Conservation (phyloP, 805 yeast species). For the Myxozyma neotropica region DNA sequence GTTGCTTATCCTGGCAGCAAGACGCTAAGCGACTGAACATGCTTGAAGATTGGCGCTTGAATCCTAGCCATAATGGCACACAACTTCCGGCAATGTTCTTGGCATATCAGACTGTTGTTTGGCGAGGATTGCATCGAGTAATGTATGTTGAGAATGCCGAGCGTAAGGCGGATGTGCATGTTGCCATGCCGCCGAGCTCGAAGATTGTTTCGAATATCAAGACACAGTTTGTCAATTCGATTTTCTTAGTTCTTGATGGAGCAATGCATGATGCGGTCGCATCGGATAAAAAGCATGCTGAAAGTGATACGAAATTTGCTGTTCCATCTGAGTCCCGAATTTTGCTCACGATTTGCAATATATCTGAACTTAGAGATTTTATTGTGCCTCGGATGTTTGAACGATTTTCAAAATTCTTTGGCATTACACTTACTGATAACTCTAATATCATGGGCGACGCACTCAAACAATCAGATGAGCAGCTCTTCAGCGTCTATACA, state of each 20-base stretch:
- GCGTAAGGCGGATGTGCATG: slow-evolving; percentile 24
- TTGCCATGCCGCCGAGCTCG: slow-evolving; percentile 44
- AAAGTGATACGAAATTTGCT: slow-evolving; percentile 17
- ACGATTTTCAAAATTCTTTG: slow-evolving; percentile 55
- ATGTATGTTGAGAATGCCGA: slow-evolving; percentile 32
- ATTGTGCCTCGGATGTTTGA: slow-evolving; percentile 55
- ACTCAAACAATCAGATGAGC: slow-evolving; percentile 53
- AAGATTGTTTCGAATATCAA: slow-evolving; percentile 41
- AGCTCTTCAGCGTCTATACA: slow-evolving; percentile 57
- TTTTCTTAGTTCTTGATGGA: slow-evolving; percentile 42
- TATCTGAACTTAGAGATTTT: slow-evolving; percentile 50
- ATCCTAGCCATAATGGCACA: slow-evolving; percentile 41
- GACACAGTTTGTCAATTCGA: slow-evolving; percentile 44
- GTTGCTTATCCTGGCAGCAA: slow-evolving; percentile 55
- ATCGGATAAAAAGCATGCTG: slow-evolving; percentile 9
- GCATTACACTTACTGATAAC: slow-evolving; percentile 49
- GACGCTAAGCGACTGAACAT: slow-evolving; percentile 48
- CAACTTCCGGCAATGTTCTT: slow-evolving; percentile 46
- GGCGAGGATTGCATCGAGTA: slow-evolving; percentile 39
- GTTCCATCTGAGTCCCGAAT: slow-evolving; percentile 54
- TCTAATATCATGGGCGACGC: slow-evolving; percentile 51
- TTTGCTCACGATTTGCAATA: slow-evolving; percentile 56
- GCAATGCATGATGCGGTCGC: slow-evolving; percentile 41
- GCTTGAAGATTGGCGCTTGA: slow-evolving; percentile 47
- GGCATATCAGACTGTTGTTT: slow-evolving; percentile 46